Base-by-base conservation (phyloP, 768 basidiomycete genomes). In the Cystofilobasidium ferigula region DNA sequence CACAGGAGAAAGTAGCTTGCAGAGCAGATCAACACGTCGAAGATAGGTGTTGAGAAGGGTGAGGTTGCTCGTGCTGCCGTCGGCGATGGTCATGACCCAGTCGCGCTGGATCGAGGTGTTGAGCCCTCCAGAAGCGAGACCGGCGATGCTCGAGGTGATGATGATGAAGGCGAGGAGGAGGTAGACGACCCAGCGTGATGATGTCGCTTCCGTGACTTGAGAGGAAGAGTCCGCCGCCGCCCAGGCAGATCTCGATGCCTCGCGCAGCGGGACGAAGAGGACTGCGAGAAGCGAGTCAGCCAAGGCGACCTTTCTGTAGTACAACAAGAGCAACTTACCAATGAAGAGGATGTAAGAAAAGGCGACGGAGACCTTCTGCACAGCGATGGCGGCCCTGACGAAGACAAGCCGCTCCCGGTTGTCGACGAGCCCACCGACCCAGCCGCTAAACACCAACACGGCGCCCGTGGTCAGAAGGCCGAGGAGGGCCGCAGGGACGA, bases 41-140 rank as follows among this genome's bases (percentile, higher is more conserved):
- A 76, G 65, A 56, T 71, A 78, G 4, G 80, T 79, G 69, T 83
- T 82, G 28, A 82, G 71, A 22, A 69, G 75, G 0, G 80, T 79
- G 12, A 82, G 74, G 1, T 69, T 68, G 0, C 65, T 69, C 0
- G 76, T 72, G 30, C 75, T 76, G 0, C 73, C 77, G 1, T 72
- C 71, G 0, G 79, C 76, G 60, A 82, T 80, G 18, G 76, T 72
- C 0, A 78, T 77, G 0, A 78, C 80, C 63, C 82, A 83, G 64
- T 83, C 82, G 16, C 81, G 72, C 69, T 82, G 79, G 28, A 82
- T 75, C 0, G 80, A 78, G 1, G 82, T 77, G 0, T 78, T 76
- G 38, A 81, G 78, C 18, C 77, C 75, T 3, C 77, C 77, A 22
- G 75, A 78, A 0, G 81, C 76, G 0, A 82, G 69, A 35, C 78